Evolutionary conservation across 768 basidiomycete genomes (phyloP).

Genomic region (Clitopilus passeckerianus): DNA sequence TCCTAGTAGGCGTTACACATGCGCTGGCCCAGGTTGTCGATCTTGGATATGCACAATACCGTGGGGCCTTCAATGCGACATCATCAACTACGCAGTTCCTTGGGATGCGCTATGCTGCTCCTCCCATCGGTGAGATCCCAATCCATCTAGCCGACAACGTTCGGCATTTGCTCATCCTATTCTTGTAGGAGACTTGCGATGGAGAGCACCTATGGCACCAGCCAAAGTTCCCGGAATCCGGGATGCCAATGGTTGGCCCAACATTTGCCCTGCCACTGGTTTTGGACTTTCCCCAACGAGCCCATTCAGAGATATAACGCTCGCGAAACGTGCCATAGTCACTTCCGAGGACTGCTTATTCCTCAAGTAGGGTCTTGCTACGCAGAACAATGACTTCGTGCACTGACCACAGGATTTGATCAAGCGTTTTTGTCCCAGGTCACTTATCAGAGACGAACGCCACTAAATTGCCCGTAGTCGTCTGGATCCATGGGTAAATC

Average conservation of each 20-base stretch:
- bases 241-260: constrained; percentile 19
- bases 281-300: constrained; percentile 21
- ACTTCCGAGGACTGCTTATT: constrained; percentile 33
- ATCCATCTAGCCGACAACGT: background rate
- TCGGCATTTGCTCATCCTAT: background rate
- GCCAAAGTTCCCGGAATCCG: constrained; percentile 19
- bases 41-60: constrained; percentile 37
- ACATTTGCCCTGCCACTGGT: constrained; percentile 21
- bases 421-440: constrained; percentile 29
- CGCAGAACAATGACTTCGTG: background rate
- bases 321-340: constrained; percentile 1
- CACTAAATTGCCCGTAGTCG: constrained; percentile 26
- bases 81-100: constrained; percentile 29
- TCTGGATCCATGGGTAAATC: constrained; percentile 35
- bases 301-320: constrained; percentile 15
- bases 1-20: background rate
- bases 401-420: background rate
- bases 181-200: constrained; percentile 23
- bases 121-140: constrained; percentile 31
- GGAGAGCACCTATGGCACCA: constrained; percentile 24
- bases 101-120: constrained; percentile 41
- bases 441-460: constrained; percentile 10
- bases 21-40: constrained; percentile 15
- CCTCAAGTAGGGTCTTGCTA: constrained; percentile 19
- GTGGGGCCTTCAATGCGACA: constrained; percentile 25